Base-by-base conservation (phyloP, 2,329 filamentous ascomycete species). In the Thelonectria discophora region DNA sequence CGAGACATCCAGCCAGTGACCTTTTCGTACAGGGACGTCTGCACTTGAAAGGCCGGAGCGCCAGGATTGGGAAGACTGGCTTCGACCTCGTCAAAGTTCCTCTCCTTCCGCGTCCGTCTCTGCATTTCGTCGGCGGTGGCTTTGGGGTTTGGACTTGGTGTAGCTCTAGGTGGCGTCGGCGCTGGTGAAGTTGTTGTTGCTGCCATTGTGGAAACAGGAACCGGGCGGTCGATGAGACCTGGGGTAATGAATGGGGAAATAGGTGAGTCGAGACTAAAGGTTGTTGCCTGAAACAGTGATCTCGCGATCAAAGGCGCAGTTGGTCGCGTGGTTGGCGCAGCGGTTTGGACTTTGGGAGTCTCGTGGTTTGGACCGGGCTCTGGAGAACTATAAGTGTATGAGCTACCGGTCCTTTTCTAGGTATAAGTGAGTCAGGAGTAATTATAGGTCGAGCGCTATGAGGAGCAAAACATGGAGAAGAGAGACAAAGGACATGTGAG, bases 61-160 rank as follows among this genome's bases (percentile, higher is more conserved):
- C 69, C 73, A 24, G 78, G 74, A 42, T 77, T 71, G 34, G 76
- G 78, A 27, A 88, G 77, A 24, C 76, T 78, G 32, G 79, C 77
- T 72, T 87, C 85, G 65, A 81, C 74, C 63, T 83, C 78, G 58
- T 80, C 76, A 66, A 87, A 87, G 55, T 79, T 76, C 55, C 79
- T 76, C 58, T 81, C 76, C 67, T 77, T 76, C 65, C 85, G 79
- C 10, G 84, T 85, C 56, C 78, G 79, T 40, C 77, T 62, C 74
- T 86, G 84, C 80, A 86, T 82, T 32, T 79, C 79, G 73, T 67
- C 68, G 64, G 77, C 77, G 50, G 69, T 64, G 17, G 71, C 62
- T 37, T 71, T 70, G 10, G 74, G 67, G 20, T 60, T 70, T 46
- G 69, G 65, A 20, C 70, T 64, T 56, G 51, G 59, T 43, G 67